Evolutionary conservation across 2,329 filamentous ascomycete species (phyloP).

Genomic region (Colletotrichum sp.): DNA sequence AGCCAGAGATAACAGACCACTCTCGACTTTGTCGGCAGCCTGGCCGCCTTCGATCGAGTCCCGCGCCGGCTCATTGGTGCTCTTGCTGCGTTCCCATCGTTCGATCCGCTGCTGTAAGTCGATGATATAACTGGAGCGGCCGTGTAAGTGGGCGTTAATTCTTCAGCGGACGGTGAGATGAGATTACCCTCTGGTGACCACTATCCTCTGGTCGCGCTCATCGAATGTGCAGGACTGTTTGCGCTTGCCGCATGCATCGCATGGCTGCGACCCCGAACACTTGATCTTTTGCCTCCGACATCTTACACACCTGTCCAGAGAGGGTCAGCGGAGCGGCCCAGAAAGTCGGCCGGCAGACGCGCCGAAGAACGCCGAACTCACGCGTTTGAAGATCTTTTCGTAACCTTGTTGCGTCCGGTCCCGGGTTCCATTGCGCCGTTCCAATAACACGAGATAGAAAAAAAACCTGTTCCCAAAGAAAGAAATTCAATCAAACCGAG

Average conservation of each 20-base stretch:
- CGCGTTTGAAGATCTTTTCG: slow-evolving; percentile 25
- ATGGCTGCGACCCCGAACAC: slow-evolving; percentile 49
- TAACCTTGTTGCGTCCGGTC: slow-evolving; percentile 12
- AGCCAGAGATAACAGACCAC: neutral
- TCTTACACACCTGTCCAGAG: slow-evolving; percentile 39
- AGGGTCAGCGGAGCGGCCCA: neutral
- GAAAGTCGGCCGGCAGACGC: neutral
- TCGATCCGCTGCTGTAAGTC: slow-evolving; percentile 22
- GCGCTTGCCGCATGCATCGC: slow-evolving; percentile 47
- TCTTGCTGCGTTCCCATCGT: slow-evolving; percentile 9
- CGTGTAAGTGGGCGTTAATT: neutral
- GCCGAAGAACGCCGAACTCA: neutral
- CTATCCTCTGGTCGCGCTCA: slow-evolving; percentile 51
- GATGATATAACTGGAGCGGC: slow-evolving; percentile 22
- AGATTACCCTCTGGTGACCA: slow-evolving; percentile 50
- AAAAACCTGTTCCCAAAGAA: neutral
- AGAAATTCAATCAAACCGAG: neutral
- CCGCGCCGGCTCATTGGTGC: neutral
- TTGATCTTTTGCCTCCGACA: slow-evolving; percentile 52
- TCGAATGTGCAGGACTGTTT: slow-evolving; percentile 47
- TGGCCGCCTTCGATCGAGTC: neutral
- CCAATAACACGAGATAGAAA: neutral
- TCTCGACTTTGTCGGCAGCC: neutral
- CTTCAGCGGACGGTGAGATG: neutral
- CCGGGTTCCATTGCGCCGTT: slow-evolving; percentile 10